Evolutionary conservation across 768 basidiomycete species (phyloP), one percentile per base, ranked within the genome.

Genomic region (Trametes cubensis): DNA sequence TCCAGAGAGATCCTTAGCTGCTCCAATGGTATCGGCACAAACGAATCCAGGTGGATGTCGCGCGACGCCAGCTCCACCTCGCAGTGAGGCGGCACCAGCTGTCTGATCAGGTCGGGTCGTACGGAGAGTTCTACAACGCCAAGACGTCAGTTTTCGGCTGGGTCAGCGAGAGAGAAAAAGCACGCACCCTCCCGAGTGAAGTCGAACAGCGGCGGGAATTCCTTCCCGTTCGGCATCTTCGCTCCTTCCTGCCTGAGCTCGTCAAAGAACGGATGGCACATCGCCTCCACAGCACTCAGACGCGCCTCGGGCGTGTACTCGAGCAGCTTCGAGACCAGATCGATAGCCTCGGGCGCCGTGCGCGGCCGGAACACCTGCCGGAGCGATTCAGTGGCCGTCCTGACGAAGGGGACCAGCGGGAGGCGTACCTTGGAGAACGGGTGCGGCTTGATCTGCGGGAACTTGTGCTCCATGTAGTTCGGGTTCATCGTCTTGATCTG

Each of bases 401-500:
- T 61, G 49, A 56, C 50, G 59, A 48, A 55, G 18, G 18, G 56
- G 39, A 59, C 34, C n/a, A 41, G 34, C 53, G 48, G 30, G 10
- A 42, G n/a, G 72, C 76, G 26, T 61, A 93, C 94, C 87, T 98
- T 98, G 73, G 89, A 90, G 81, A 98, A 98, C 0, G 95, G 95
- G 73, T 98, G 96, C n/a, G 95, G 94, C 74, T 96, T 95, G 82
- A 99, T 99, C 78, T 98, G 96, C 1, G 97, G 97, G 82, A 99
- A 99, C 78, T 98, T 98, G 86, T 99, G 97, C 74, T 99, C 97
- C 97, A 98, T 98, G 79, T 99, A 99, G 80, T 99, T 99, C 58
- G 97, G 97, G 78, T 99, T 99, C 97, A 99, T 99, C 68, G 97
- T 98, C 88, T 99, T 98, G 85, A 99, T 99, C 77, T 99, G 97